Conservation (phyloP, 306 rosid genomes). For the Castanea crenata region DNA sequence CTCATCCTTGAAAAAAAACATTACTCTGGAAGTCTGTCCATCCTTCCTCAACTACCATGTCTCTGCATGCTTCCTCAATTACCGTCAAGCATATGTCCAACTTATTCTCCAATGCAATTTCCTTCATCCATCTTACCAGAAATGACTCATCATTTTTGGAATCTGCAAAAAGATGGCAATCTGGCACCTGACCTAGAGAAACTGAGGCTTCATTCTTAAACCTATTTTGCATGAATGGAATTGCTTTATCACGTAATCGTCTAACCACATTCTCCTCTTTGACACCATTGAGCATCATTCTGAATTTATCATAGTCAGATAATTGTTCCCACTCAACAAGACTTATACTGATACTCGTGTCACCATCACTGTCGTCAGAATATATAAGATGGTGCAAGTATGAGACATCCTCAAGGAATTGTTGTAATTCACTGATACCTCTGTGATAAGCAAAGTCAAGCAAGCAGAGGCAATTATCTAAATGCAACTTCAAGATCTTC, state of each 20-base stretch:
- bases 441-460: constrained; percentile 74
- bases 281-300: constrained; percentile 83
- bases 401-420: constrained; percentile 63
- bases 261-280: constrained; percentile 62
- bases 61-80: constrained; percentile 80
- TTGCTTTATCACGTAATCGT: constrained; percentile 64
- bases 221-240: constrained; percentile 77
- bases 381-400: constrained; percentile 78
- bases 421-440: constrained; percentile 74
- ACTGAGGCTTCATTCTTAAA: constrained; percentile 31
- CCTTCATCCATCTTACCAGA: constrained; percentile 92
- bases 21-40: constrained; percentile 59
- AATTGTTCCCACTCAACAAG: constrained; percentile 72
- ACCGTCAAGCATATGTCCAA: constrained; percentile 76
- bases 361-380: constrained; percentile 57
- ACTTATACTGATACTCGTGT: constrained; percentile 45
- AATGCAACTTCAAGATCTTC: constrained; percentile 94
- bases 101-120: constrained; percentile 70
- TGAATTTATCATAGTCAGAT: constrained; percentile 76
- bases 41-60: constrained; percentile 73
- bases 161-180: constrained; percentile 29
- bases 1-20: constrained; percentile 60
- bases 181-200: constrained; percentile 32
- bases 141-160: constrained; percentile 57
- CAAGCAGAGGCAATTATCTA: constrained; percentile 77